phyloP scores from a whole-genome alignment of 2,329 filamentous ascomycete species.

The Fusarium sp. region DNA sequence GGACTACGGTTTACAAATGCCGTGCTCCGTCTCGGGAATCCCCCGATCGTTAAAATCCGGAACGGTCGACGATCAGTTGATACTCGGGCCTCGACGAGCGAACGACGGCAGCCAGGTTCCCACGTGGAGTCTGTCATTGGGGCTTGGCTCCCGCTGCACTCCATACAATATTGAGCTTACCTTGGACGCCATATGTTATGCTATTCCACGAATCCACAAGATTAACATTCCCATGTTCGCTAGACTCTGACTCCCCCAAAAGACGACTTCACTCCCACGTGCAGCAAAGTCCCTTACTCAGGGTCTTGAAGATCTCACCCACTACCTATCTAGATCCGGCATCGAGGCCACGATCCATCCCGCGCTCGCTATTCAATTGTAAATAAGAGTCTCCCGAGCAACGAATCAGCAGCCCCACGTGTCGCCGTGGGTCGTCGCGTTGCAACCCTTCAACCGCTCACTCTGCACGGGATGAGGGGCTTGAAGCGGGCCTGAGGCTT shows the following conservation, averaged over 20 bases:
- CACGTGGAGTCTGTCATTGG: constrained; percentile 43
- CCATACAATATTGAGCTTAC: constrained; percentile 12
- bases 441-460: constrained; percentile 13
- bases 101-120: constrained; percentile 22
- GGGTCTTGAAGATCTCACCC: neutral
- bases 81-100: constrained; percentile 15
- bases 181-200: neutral
- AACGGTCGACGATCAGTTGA: neutral
- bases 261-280: constrained; percentile 20
- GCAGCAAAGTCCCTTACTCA: neutral
- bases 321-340: constrained; percentile 13
- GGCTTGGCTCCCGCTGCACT: constrained; percentile 17
- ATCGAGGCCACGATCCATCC: constrained; percentile 3
- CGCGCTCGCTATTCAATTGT: constrained; percentile 6
- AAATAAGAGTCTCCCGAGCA: constrained; percentile 14
- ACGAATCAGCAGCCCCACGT: constrained; percentile 48
- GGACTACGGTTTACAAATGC: too few relatives aligned
- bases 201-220: neutral
- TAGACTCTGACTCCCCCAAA: neutral
- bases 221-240: constrained; percentile 1
- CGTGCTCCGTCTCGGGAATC: neutral
- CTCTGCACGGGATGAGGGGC: constrained; percentile 12
- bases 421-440: constrained; percentile 25
- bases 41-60: neutral
- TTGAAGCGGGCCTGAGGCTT: constrained; percentile 23